These are phyloP conservation scores for Simmondsia chinensis DNA, from an alignment of 148 eudicot species.

Conservation along the genomic window DNA sequence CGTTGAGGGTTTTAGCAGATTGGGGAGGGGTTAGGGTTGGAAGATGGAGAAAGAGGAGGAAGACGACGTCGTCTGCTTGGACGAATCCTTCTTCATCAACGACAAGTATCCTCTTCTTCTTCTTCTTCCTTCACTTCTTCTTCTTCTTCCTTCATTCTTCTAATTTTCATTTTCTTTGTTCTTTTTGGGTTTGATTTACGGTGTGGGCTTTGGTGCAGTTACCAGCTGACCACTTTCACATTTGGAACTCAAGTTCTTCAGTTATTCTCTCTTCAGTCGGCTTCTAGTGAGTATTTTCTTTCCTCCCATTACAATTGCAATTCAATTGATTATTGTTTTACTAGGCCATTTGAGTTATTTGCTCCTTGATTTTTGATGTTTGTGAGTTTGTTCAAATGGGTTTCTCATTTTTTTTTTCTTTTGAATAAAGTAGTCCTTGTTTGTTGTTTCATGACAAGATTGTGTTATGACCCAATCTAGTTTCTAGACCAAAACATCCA, in stretches of 20 bases:
- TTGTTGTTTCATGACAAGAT: too few relatives aligned
- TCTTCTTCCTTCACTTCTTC: neutral
- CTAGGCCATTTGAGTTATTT: too few relatives aligned
- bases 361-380: too few relatives aligned
- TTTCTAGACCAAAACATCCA: too few relatives aligned
- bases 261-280: conserved; percentile 75
- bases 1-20: conserved; percentile 1
- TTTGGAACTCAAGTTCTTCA: conserved; percentile 85
- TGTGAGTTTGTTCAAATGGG: too few relatives aligned
- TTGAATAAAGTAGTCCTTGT: too few relatives aligned
- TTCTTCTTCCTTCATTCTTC: neutral
- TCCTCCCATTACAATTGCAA: neutral
- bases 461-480: too few relatives aligned
- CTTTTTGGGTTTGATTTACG: neutral
- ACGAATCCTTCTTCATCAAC: conserved; percentile 72
- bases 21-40: neutral
- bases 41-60: conserved; percentile 28
- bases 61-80: conserved; percentile 64
- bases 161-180: neutral
- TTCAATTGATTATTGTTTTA: neutral
- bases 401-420: too few relatives aligned
- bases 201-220: conserved; percentile 29
- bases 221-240: conserved; percentile 68
- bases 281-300: conserved; percentile 54
- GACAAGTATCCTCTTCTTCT: conserved; percentile 43